Base-by-base conservation (phyloP, 2,329 filamentous ascomycete species). In the Aspergillus japonicus region DNA sequence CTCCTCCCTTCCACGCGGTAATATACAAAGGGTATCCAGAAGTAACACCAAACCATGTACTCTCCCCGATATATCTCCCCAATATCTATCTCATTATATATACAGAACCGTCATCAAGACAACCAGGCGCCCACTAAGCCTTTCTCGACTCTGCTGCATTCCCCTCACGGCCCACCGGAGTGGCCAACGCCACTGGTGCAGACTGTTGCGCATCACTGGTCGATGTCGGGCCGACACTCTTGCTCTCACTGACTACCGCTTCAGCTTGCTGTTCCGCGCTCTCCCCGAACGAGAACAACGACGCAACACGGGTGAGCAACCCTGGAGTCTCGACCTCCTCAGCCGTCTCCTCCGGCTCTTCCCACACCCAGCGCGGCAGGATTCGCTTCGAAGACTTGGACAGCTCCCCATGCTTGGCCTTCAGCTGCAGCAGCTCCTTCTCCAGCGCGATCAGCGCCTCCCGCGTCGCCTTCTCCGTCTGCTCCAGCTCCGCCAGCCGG, bases 401-500 rank as follows among this genome's bases (percentile, higher is more conserved):
- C 2, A 69, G 51, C 47, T 71, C 68, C 58, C 69, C 73, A 48
- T 74, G 69, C 63, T 77, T 77, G 11, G 73, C 72, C 58, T 75
- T 75, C 39, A 80, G 68, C 19, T 71, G 69, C 10, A 82, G 59
- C 21, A 81, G 62, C 65, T 82, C 80, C 56, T 77, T 78, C 65
- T 82, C 80, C 47, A 82, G 61, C 11, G 77, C 73, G 8, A 78
- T 70, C 47, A 82, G 64, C 11, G 78, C 77, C 59, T 69, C 69
- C 42, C 77, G 70, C 3, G 75, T 69, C 8, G 74, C 69, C 57
- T 73, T 75, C 59, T 81, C 78, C 1, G 77, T 79, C 57, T 82
- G 76, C 69, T 88, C 85, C 2, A 89, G 70, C 60, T 84, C 82
- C 48, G 81, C 80, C 12, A 90, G 67, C 23, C 85, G 78, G 58